Evolutionary conservation across 352 stramenopile genomes (phyloP).

Genomic region (Phytophthora hybrid): DNA sequence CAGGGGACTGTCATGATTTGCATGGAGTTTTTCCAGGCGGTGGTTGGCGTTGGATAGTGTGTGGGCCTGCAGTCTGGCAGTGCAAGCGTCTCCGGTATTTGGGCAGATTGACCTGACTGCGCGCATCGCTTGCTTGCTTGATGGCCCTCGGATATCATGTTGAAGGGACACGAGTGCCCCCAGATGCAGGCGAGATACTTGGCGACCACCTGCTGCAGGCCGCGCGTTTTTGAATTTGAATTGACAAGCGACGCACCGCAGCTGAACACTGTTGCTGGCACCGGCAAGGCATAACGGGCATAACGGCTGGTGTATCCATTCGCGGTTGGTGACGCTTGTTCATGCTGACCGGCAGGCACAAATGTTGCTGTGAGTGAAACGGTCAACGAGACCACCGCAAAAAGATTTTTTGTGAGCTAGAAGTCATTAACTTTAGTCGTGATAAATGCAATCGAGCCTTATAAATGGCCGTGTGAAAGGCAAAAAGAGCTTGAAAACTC

Average conservation of each 20-base stretch:
- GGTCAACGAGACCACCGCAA: no score
- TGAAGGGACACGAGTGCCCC: background rate
- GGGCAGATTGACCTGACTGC: no score
- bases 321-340: background rate
- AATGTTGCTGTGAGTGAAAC: no score
- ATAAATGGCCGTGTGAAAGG: background rate
- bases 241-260: conserved; percentile 6
- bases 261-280: no score
- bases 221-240: conserved; percentile 11
- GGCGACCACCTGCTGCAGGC: no score
- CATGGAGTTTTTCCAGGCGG: no score
- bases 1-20: background rate
- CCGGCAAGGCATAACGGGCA: background rate
- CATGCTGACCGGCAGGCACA: no score
- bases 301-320: conserved; percentile 1
- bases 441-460: conserved; percentile 8
- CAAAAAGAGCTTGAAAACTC: background rate
- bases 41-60: no score
- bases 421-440: conserved; percentile 12
- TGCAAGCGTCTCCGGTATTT: no score
- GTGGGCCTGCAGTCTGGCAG: no score
- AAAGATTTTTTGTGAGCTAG: background rate
- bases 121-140: background rate
- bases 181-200: background rate
- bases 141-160: background rate